Base-by-base conservation (phyloP, 2,329 filamentous ascomycete species). In the Xylaria sp. region DNA sequence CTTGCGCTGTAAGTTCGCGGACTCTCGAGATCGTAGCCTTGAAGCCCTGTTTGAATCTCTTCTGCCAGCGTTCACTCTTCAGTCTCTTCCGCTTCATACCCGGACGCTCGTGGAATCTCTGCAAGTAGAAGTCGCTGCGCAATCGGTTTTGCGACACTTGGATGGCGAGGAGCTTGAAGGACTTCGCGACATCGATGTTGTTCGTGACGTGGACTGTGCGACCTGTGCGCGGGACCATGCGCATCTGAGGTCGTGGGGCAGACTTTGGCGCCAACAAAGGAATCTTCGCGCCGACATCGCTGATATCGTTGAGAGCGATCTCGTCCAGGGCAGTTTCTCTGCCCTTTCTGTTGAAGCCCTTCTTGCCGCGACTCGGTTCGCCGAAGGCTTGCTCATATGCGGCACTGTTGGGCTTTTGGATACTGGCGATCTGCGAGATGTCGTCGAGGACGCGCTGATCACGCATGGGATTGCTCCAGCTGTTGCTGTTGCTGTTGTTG, bases 31-130 rank as follows among this genome's bases (percentile, higher is more conserved):
- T 82, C 9, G 85, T 83, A 4, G 81, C 80, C 72, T 78, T 80
- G 75, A 94, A 92, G 3, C 86, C 87, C 37, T 73, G 72, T 78
- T 83, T 86, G 75, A 93, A 94, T 61, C 84, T 82, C 64, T 66
- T 76, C 72, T 83, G 80, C 87, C 89, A 92, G 62, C 90, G 79
- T 78, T 87, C 79, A 61, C 83, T 86, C 72, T 77, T 79, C 66
- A 91, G 74, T 68, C 90, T 82, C 84, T 94, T 95, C 74, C 87
- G 81, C 82, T 89, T 91, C 69, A 91, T 69, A 1, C 90, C 91
- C 0, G 82, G 81, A 52, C 91, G 78, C 79, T 94, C 90, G 73
- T 95, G 88, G 68, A 85, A 90, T 64, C 79, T 78, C 75, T 94
- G 90, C 63, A 68, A 72, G 18, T 74, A 72, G 56, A 78, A 78